phyloP scores from a whole-genome alignment of 441 rosid genomes.

The Manihot esculenta region DNA sequence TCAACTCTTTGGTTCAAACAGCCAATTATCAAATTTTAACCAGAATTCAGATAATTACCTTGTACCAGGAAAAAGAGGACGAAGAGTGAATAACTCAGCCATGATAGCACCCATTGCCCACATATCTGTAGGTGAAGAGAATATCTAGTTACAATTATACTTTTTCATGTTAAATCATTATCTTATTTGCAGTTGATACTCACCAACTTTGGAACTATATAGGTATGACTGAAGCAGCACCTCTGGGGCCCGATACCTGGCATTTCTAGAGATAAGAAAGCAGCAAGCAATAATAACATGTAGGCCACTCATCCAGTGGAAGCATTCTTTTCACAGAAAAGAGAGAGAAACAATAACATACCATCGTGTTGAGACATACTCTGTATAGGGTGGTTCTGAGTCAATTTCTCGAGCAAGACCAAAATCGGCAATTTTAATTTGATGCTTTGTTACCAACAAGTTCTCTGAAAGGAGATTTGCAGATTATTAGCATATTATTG shows the following conservation, averaged over 20 bases:
- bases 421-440: conserved; percentile 93
- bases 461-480: conserved; percentile 49
- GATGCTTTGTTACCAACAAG: conserved; percentile 67
- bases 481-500: not conserved
- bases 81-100: conserved; percentile 77
- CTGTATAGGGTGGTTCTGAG: conserved; percentile 87
- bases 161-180: too few species aligned
- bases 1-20: not conserved
- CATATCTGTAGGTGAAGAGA: conserved; percentile 55
- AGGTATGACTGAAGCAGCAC: conserved; percentile 82
- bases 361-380: conserved; percentile 97
- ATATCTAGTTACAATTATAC: too few species aligned
- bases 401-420: conserved; percentile 89
- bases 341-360: conserved; percentile 34
- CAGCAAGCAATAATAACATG: not conserved
- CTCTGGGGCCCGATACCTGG: conserved; percentile 97
- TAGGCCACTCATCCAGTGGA: not conserved
- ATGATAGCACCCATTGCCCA: conserved; percentile 99
- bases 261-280: conserved; percentile 10
- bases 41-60: conserved; percentile 13
- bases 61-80: conserved; percentile 92
- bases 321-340: not conserved
- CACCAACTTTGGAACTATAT: conserved; percentile 77
- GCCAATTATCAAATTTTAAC: not conserved
- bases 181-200: not conserved